These are phyloP conservation scores for Trichosporon inkin DNA, from an alignment of 1,284 basidiomycete species.

Conservation along the genomic window DNA sequence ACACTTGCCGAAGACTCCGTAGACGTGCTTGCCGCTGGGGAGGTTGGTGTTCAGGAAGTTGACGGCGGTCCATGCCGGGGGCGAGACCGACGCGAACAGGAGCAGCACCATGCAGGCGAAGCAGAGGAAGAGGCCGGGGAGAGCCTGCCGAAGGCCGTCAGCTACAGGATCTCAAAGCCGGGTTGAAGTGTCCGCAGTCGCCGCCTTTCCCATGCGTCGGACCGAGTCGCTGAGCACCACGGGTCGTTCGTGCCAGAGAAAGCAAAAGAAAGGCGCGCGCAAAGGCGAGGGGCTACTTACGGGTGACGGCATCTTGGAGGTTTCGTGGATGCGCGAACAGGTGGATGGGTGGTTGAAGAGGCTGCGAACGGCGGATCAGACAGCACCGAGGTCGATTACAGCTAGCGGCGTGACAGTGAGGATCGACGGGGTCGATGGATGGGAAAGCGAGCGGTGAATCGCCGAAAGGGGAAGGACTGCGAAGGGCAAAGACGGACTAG, in stretches of 20 bases:
- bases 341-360: no score
- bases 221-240: no score
- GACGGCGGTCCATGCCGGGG: conserved; percentile 66
- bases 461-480: conserved; percentile 4
- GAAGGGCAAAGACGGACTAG: neutral
- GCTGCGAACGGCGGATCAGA: no score
- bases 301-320: no score
- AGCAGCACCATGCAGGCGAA: conserved; percentile 31
- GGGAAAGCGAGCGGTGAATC: neutral
- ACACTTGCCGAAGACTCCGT: conserved; percentile 70
- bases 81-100: conserved; percentile 54
- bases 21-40: conserved; percentile 52
- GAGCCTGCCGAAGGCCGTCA: neutral
- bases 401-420: neutral
- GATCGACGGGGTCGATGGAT: neutral
- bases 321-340: no score
- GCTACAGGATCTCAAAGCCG: neutral
- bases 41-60: conserved; percentile 62
- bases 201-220: no score
- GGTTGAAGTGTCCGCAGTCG: no score
- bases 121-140: conserved; percentile 39
- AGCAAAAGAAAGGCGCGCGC: no score
- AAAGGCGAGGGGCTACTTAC: no score
- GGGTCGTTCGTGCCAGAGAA: no score
- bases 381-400: no score